Evolutionary conservation across 345 rosid species (phyloP), one percentile per base, ranked within the genome.

Genomic region (Conringia planisiliqua): DNA sequence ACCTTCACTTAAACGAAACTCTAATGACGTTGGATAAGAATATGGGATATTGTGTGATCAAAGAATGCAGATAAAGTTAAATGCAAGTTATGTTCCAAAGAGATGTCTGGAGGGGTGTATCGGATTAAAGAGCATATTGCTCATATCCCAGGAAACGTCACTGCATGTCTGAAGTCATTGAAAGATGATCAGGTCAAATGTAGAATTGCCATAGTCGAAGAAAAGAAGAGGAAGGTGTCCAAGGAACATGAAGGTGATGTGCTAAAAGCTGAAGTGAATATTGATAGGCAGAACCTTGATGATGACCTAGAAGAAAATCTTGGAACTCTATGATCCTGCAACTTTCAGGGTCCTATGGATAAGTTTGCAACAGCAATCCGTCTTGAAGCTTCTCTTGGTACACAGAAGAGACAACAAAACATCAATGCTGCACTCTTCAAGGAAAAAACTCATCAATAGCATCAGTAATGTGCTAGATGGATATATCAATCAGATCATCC

Each of bases 391-490:
- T 0, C 39, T 26, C 24, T 52, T 14, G 36, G 36, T 24, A 26
- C 24, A 14, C 72, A 52, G 9, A 12, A 1, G 40, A 22, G 22
- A 51, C 59, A 48, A 20, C 20, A 27, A 6, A 54, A 39, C 40
- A 55, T 68, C 9, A 54, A 27, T 16, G 11, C 0, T 39, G 17
- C 10, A 12, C 17, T 68, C 0, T 69, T 18, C 22, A 59, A 70
- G 20, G 55, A 14, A 6, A 70, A 70, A 5, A 13, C 42, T 2
- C 42, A 38, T 38, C 42, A 38, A 38, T 13, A 10, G 42, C 57
- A 14, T 1, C 47, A 70, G 0, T 70, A 57, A 43, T 70, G 11
- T 59, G 16, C 66, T 46, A 70, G 66, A 22, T 70, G 66, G 56
- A 44, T 58, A 3, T 70, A 58, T 35, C 47, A 46, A 8, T 20